Evolutionary conservation across 495 filamentous ascomycete species (phyloP), one percentile per base, ranked within the genome.

Genomic region (Daldinia vernicosa): DNA sequence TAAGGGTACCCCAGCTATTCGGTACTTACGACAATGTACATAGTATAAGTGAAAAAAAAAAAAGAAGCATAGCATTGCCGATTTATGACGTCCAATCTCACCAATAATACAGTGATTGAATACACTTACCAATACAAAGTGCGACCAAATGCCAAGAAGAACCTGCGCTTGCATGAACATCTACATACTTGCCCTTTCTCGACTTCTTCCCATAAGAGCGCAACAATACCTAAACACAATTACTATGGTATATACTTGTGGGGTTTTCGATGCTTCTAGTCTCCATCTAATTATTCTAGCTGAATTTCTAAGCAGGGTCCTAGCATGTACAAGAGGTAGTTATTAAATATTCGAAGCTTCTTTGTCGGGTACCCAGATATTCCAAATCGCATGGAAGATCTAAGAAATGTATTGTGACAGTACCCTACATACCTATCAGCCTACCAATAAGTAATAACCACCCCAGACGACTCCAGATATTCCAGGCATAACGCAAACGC

Each of bases 1-100:
- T 47, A 24, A 47, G 43, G 43, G 43, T 47, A 12, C 43, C 43
- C 19, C 17, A 8, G 43, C 43, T 22, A 24, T 24, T 47, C 8
- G 43, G 19, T 47, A 47, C 19, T 11, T 47, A 8, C 2, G 1
- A 11, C 19, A 47, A 5, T 19, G 8, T 22, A 47, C 33, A 11
- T 35, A 35, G 12, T 11, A 7, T 33, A 8, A 47, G 24, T 19
- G 19, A 47, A 47, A 24, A 24, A 27, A 53, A 11, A 53, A 52
- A 26, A 70, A 54, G 37, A 65, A 60, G 67, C 58, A 70, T 64
- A 33, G 7, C 12, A 35, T 45, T 50, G 47, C 28, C 35, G 56
- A 60, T 55, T 55, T 69, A 70, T 70, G 67, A 70, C 67, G 67
- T 70, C 39, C 22, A 56, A 56, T 61, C 50, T 66, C 28, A 61